Conservation (phyloP, 1,139 yeast genomes). For the Fermentozyma sake region DNA sequence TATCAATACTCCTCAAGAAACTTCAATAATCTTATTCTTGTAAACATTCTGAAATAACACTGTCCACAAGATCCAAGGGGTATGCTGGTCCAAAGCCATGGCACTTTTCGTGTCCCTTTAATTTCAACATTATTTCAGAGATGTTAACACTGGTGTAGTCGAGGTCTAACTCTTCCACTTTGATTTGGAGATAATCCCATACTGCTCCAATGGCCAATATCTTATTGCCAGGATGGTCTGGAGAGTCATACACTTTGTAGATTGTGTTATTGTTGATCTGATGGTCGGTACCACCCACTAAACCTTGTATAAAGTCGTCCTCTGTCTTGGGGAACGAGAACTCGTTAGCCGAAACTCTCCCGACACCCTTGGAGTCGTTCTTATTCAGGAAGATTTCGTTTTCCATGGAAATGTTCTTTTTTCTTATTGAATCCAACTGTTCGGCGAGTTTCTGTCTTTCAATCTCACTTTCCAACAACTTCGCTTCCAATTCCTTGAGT, state of each 20-base stretch:
- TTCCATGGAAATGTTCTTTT: conserved; percentile 54
- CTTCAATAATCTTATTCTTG: too few relatives aligned
- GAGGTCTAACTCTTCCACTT: conserved; percentile 40
- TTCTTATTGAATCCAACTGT: conserved; percentile 52
- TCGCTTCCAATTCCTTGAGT: conserved; percentile 62
- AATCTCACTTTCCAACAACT: conserved; percentile 55
- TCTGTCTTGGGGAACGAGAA: conserved; percentile 37
- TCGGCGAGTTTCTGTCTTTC: conserved; percentile 49
- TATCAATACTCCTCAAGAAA: too few relatives aligned
- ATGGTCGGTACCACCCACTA: conserved; percentile 20
- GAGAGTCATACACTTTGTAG: conserved; percentile 32
- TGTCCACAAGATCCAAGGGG: conserved; percentile 45
- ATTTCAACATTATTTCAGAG: conserved; percentile 48
- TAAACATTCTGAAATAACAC: conserved; percentile 16
- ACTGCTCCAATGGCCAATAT: conserved; percentile 72
- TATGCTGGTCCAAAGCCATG: conserved; percentile 87
- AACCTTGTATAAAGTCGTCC: conserved; percentile 28
- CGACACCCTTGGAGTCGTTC: not conserved
- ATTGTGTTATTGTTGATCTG: conserved; percentile 15
- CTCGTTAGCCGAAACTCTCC: conserved; percentile 7
- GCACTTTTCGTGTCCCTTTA: conserved; percentile 68
- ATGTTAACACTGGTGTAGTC: conserved; percentile 52
- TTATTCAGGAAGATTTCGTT: conserved; percentile 42
- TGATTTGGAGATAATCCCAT: conserved; percentile 67
- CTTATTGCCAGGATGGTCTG: conserved; percentile 34